Conservation (phyloP, 73 alveolate species). For the Stentor roeselii region DNA sequence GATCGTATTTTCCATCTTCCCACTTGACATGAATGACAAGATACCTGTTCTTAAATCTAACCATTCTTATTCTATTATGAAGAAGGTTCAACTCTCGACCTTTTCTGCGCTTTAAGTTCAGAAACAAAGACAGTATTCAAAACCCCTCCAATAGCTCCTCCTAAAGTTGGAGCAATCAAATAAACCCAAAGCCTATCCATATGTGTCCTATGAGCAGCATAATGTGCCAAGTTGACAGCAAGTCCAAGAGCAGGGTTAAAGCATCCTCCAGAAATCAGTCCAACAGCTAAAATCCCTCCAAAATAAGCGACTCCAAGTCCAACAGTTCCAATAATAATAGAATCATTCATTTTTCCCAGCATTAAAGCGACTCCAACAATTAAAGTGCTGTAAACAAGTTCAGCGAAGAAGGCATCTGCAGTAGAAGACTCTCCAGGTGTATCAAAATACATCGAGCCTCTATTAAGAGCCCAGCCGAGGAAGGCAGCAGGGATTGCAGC, state of each 20-base stretch:
- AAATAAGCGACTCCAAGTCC: background rate
- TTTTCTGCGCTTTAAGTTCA: background rate
- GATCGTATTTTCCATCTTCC: conserved; percentile 23
- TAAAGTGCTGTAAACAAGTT: background rate
- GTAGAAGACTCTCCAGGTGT: background rate
- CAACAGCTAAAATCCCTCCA: conserved; percentile 21
- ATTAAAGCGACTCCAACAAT: conserved; percentile 9
- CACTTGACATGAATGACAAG: background rate
- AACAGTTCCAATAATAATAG: conserved; percentile 9
- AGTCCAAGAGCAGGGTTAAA: conserved; percentile 29
- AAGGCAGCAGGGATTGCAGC: conserved; percentile 12
- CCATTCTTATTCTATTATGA: background rate
- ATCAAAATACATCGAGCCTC: conserved; percentile 2
- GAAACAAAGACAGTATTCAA: background rate
- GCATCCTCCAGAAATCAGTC: conserved; percentile 31
- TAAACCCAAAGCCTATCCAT: background rate
- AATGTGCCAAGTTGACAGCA: conserved; percentile 1
- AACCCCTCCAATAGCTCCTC: conserved; percentile 15
- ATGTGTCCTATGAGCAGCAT: background rate
- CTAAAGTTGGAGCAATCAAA: background rate
- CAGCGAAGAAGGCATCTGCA: conserved; percentile 12
- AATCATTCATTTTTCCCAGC: background rate
- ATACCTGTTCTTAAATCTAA: conserved; percentile 16
- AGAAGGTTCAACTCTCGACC: background rate
- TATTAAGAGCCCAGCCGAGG: background rate